These are phyloP conservation scores for Cryptomeria japonica DNA, from an alignment of 75 land plant species.

Conservation along the genomic window DNA sequence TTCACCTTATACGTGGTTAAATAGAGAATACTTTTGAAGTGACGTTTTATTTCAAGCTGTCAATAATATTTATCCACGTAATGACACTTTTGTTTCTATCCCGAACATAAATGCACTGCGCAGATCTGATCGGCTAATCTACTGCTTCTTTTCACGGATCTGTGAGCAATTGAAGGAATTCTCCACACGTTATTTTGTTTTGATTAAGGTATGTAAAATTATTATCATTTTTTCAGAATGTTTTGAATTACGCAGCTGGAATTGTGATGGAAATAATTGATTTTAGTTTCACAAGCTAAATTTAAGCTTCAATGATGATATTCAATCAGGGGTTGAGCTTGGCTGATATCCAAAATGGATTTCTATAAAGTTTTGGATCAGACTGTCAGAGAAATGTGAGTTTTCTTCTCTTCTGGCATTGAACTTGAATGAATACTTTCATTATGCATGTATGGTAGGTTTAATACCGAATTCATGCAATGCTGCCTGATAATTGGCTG, in stretches of 20 bases:
- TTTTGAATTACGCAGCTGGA: conserved; percentile 55
- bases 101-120: not conserved
- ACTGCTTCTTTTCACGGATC: not conserved
- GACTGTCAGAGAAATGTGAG: conserved; percentile 95
- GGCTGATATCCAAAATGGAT: conserved; percentile 61
- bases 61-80: not conserved
- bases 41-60: not conserved
- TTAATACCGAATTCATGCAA: not conserved
- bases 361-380: conserved; percentile 98
- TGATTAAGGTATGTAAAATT: not conserved
- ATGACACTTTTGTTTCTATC: not conserved
- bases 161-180: not conserved
- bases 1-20: not conserved
- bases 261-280: conserved; percentile 48
- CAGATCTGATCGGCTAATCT: not conserved
- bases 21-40: not conserved
- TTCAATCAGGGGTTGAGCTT: not conserved
- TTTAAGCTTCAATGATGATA: conserved; percentile 25
- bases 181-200: not conserved
- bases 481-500: not conserved
- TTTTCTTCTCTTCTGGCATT: not conserved
- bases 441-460: not conserved
- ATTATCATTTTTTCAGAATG: not conserved
- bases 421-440: not conserved
- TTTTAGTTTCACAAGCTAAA: conserved; percentile 33